phyloP scores from a whole-genome alignment of 1,284 basidiomycete genomes.

The Irpex rosettiformis region DNA sequence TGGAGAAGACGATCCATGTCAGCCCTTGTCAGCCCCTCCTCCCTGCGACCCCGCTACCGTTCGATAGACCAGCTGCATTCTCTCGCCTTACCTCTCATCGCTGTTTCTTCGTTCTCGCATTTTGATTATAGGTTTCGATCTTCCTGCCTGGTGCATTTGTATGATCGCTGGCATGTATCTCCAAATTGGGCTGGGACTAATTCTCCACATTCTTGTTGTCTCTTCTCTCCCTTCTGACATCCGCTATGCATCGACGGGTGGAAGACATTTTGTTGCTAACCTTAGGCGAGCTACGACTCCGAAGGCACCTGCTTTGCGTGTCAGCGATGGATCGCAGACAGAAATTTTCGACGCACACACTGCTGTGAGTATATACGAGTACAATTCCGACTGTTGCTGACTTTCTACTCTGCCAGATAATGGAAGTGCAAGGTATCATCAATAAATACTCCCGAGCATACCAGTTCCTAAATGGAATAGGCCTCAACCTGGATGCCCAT shows the following conservation, averaged over 20 bases:
- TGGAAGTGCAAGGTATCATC: conserved; percentile 29
- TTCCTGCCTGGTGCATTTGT: not conserved
- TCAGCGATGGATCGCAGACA: conserved; percentile 2
- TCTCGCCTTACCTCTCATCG: not conserved
- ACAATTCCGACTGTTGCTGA: not conserved
- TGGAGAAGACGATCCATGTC: too few relatives aligned
- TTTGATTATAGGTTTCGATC: not conserved
- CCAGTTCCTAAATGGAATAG: conserved; percentile 33
- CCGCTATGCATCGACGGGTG: not conserved
- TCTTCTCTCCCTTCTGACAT: not conserved
- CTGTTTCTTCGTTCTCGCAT: not conserved
- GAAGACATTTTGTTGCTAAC: conserved; percentile 5
- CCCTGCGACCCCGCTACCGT: too few relatives aligned
- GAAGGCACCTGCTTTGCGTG: not conserved
- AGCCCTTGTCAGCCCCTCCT: too few relatives aligned
- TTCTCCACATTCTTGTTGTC: not conserved
- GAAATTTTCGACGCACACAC: conserved; percentile 4
- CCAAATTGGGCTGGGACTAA: not conserved
- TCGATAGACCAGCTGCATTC: too few relatives aligned
- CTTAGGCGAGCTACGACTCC: conserved; percentile 5
- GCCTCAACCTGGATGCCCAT: conserved; percentile 28
- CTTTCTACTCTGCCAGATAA: conserved; percentile 19
- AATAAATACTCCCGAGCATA: conserved; percentile 37
- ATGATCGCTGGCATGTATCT: not conserved
- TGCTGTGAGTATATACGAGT: conserved; percentile 14